Conservation (phyloP, 345 rosid genomes). For the Alliaria petiolata region DNA sequence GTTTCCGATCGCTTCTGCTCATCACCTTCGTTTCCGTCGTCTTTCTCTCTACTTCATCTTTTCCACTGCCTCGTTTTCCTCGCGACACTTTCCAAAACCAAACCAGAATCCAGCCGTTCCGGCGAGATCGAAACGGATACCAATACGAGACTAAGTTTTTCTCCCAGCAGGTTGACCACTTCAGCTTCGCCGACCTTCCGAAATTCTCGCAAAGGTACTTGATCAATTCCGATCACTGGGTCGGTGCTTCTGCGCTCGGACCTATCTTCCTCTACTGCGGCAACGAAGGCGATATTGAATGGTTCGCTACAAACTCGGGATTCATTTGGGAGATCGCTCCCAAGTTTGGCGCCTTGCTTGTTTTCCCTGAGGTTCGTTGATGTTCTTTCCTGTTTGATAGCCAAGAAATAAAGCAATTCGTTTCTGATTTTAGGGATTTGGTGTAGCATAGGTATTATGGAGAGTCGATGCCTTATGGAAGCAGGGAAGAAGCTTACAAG, state of each 20-base stretch:
- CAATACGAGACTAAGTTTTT: constrained; percentile 59
- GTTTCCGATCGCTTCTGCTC: constrained; percentile 34
- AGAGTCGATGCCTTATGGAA: constrained; percentile 71
- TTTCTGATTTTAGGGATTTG: constrained; percentile 8
- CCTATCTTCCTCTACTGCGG: constrained; percentile 91
- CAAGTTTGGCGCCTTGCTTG: constrained; percentile 67
- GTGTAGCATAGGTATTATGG: constrained; percentile 83
- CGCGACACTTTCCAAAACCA: constrained; percentile 25
- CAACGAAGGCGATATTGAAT: constrained; percentile 80
- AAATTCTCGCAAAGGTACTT: constrained; percentile 64
- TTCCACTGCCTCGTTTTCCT: constrained; percentile 41
- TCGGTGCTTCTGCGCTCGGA: constrained; percentile 46
- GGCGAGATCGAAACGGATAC: constrained; percentile 19
- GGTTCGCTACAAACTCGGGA: constrained; percentile 80
- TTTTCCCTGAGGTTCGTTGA: constrained; percentile 65
- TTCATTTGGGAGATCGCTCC: constrained; percentile 85
- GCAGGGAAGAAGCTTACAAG: constrained; percentile 61
- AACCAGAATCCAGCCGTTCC: not conserved
- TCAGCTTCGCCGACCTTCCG: constrained; percentile 68
- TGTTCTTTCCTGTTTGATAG: not conserved
- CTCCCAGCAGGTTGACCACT: constrained; percentile 68
- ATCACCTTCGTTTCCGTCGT: constrained; percentile 13
- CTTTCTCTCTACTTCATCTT: constrained; percentile 10
- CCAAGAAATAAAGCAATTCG: not conserved
- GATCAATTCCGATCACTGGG: constrained; percentile 62